Evolutionary conservation across 345 rosid genomes (phyloP), one percentile per base, ranked within the genome.

Genomic region (Eutrema yunnanense): DNA sequence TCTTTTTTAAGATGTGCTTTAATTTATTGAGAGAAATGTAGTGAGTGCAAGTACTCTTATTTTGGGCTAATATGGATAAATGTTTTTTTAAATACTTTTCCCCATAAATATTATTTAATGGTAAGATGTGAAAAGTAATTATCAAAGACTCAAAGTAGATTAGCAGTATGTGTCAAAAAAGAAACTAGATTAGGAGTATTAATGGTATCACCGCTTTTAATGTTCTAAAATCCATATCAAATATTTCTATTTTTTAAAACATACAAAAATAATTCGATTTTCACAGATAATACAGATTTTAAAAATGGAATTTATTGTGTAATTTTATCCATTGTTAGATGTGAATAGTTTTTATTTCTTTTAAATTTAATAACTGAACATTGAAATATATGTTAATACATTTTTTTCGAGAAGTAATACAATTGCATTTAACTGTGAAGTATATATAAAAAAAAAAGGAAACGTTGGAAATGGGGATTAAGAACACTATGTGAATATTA

Each of bases 1-100:
- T 71, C 75, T 76, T 55, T 70, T 70, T 71, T 77, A 33, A 70
- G 72, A 57, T 26, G 75, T 11, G 56, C 67, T 76, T 76, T 76
- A 71, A 76, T 76, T 63, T 76, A 76, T 76, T 58, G 63, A 47
- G 19, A 58, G 56, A 65, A 57, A 77, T 58, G 72, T 63, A 77
- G 77, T 57, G 77, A 71, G 70, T 78, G 68, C 60, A 72, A 62
- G 73, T 65, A 71, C 77, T 67, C 77, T 60, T 46, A 11, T 73
- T 72, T 72, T 52, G 26, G 59, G 65, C 32, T 59, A 59, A 22
- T 74, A 33, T 60, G 19, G 61, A 36, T 62, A 19, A 49, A 33
- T 38, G 40, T 59, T 13, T 0, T 43, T 53, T 46, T 43, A 44
- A 8, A 13, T 60, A 3, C 42, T 60, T 37, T 46, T 58, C 29